Base-by-base conservation (phyloP, 148 eudicot genomes). In the Chenopodium berlandieri region DNA sequence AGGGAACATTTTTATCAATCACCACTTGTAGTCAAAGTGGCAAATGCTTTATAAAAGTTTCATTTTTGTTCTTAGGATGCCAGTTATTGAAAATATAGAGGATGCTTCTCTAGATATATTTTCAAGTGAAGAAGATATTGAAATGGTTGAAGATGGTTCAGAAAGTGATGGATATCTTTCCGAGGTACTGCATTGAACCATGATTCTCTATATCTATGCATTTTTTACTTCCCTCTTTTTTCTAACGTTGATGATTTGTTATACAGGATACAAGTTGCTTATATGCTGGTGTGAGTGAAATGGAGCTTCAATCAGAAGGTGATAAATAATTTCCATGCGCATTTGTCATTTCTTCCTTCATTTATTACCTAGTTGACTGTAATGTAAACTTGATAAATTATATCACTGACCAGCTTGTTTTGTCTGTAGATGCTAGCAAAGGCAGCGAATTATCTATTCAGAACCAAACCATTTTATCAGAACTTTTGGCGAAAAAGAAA, bases 91-190 rank as follows among this genome's bases (percentile, higher is more conserved):
- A 80, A 89, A 82, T 63, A 9, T 83, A 30, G 86, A 76, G 85
- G 90, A 85, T 82, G 58, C 70, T 80, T 91, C 97, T 86, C 92
- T 92, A 82, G 93, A 92, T 83, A 89, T 88, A 67, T 80, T 89
- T 50, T 86, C 92, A 71, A 78, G 81, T 63, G 92, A 91, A 72
- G 91, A 89, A 76, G 92, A 86, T 82, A 80, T 74, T 80, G 88
- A 86, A 85, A 80, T 82, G 75, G 84, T 78, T 64, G 91, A 82
- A 76, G 89, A 86, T 86, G 88, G 79, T 79, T 91, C 96, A 67
- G 97, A 92, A 56, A 92, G 92, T 80, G 99, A 94, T 82, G 99
- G 94, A 83, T 89, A 78, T 87, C 97, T 97, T 78, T 87, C 93
- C 46, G 99, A 97, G 99, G 99, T 97, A 75, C 71, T 52, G 76